phyloP scores from a whole-genome alignment of 441 rosid genomes.

The Melastoma candidum region DNA sequence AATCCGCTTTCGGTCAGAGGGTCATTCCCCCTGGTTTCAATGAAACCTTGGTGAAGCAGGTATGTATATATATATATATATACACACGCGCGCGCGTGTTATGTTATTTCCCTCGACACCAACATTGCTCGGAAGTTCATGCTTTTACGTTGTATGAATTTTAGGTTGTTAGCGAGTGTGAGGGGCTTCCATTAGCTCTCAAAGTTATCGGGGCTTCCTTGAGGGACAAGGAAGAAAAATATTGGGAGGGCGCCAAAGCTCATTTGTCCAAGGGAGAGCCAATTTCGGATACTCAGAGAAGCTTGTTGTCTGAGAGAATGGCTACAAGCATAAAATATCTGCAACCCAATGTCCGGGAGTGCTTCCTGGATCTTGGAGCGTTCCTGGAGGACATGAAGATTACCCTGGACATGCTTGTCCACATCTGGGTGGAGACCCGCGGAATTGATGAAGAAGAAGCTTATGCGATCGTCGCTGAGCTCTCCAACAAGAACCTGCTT shows the following conservation, averaged over 20 bases:
- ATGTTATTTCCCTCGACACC: background rate
- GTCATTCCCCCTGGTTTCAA: conserved; percentile 39
- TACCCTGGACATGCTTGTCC: conserved; percentile 68
- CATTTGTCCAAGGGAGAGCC: conserved; percentile 60
- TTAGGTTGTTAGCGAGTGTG: conserved; percentile 64
- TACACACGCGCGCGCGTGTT: background rate
- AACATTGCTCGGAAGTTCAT: background rate
- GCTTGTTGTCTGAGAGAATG: conserved; percentile 52
- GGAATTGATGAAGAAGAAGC: conserved; percentile 46
- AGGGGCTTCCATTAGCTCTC: conserved; percentile 84
- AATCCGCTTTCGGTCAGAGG: conserved; percentile 53
- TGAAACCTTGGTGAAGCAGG: conserved; percentile 50
- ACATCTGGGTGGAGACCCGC: conserved; percentile 67
- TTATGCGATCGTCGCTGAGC: conserved; percentile 57
- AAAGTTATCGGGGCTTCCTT: conserved; percentile 75
- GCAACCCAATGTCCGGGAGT: conserved; percentile 42
- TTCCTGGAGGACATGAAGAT: conserved; percentile 84
- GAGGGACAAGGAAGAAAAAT: conserved; percentile 42
- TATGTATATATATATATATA: conserved; percentile 12
- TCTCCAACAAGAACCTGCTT: conserved; percentile 61
- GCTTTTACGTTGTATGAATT: conserved; percentile 3
- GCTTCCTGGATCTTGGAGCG: conserved; percentile 79
- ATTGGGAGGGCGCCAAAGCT: conserved; percentile 53
- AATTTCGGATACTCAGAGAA: conserved; percentile 52
- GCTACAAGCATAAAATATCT: conserved; percentile 45